phyloP scores from a whole-genome alignment of 441 rosid species.

The Rhodomyrtus psidioides region DNA sequence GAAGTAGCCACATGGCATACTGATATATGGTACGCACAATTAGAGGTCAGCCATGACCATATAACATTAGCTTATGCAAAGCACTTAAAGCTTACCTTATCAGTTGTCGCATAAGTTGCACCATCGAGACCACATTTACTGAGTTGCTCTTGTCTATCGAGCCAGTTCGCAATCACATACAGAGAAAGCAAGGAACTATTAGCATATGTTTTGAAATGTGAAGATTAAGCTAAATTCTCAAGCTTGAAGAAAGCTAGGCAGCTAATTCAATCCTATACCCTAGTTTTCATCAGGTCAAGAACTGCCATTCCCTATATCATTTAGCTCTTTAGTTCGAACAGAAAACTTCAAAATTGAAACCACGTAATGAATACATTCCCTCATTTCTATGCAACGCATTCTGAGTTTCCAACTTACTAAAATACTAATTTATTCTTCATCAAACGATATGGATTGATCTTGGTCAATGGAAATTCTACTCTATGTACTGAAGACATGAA shows the following conservation, averaged over 20 bases:
- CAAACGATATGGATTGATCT: not conserved
- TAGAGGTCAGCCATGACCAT: not conserved
- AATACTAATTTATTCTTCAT: not conserved
- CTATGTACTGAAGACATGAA: not conserved
- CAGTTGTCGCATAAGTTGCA: conserved; percentile 30
- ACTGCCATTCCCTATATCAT: not conserved
- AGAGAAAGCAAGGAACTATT: not conserved
- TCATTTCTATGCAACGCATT: not conserved
- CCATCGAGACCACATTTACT: conserved; percentile 57
- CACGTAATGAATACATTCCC: not conserved
- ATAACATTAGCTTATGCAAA: not conserved
- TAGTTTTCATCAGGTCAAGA: not conserved
- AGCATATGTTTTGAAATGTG: not conserved
- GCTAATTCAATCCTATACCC: not conserved
- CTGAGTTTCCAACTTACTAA: not conserved
- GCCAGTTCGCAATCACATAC: not conserved
- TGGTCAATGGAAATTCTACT: not conserved
- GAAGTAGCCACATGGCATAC: not conserved
- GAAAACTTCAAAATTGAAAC: not conserved
- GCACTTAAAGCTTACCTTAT: conserved; percentile 22
- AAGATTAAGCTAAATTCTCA: not conserved
- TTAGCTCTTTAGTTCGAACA: not conserved
- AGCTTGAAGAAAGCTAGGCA: not conserved
- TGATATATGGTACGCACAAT: not conserved
- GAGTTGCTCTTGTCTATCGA: conserved; percentile 40